A percentile compares a stretch with the other conserved stretches of the same genome.
These are phyloP conservation scores for Gnomoniopsis smithogilvyi DNA, from an alignment of 2,329 filamentous ascomycete genomes.

Conservation along the genomic window DNA sequence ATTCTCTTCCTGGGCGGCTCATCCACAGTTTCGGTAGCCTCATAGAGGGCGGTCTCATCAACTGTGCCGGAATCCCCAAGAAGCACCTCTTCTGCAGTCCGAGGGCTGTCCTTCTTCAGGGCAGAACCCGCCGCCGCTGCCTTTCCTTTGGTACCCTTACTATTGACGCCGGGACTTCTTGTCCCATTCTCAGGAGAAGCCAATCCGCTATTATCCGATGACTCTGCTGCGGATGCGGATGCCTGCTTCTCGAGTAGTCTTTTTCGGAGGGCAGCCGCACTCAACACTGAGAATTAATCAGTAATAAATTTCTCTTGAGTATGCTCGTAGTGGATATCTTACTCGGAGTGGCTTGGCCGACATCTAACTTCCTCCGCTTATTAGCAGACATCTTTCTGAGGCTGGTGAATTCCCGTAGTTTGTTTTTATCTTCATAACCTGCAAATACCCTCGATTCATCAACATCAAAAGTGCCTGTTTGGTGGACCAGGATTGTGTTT, in stretches of 20 bases:
- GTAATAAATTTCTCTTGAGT: slow-evolving; percentile 7
- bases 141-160: background rate
- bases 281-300: slow-evolving; percentile 31
- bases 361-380: slow-evolving; percentile 39
- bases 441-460: background rate
- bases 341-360: slow-evolving; percentile 31
- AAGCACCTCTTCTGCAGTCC: slow-evolving; percentile 9
- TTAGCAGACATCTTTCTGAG: slow-evolving; percentile 24
- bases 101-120: background rate
- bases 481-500: background rate
- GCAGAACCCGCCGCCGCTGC: background rate
- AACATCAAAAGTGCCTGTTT: background rate
- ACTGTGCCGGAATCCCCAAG: slow-evolving; percentile 11
- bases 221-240: background rate
- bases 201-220: background rate
- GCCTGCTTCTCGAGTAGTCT: slow-evolving; percentile 29
- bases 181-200: background rate
- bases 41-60: slow-evolving; percentile 8
- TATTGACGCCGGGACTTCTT: background rate
- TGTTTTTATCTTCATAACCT: background rate
- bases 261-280: slow-evolving; percentile 42
- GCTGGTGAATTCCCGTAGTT: background rate
- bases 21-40: slow-evolving; percentile 22
- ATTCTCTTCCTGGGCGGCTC: slow-evolving; percentile 20
- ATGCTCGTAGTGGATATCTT: slow-evolving; percentile 19